phyloP scores from a whole-genome alignment of 2,329 filamentous ascomycete genomes.

The Plenodomus tracheiphilus region DNA sequence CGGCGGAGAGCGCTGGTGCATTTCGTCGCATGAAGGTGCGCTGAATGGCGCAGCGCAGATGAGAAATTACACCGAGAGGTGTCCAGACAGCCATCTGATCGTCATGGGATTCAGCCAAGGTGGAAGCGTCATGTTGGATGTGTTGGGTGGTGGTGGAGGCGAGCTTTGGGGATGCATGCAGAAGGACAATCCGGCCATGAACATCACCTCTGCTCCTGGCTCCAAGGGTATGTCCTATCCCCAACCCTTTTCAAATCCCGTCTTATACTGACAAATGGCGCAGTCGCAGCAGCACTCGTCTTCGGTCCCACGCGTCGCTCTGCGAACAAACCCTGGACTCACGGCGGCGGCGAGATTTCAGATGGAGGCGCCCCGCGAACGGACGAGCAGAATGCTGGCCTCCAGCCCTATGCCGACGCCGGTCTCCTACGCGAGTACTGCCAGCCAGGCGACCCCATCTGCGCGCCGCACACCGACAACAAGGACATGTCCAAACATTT shows the following conservation, averaged over 20 bases:
- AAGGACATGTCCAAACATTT: slow-evolving; percentile 61
- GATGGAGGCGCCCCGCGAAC: slow-evolving; percentile 26
- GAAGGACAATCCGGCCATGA: slow-evolving; percentile 24
- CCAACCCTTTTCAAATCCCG: too few relatives aligned
- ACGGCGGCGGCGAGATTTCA: slow-evolving; percentile 25
- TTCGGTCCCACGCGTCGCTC: slow-evolving; percentile 31
- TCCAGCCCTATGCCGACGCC: slow-evolving; percentile 38
- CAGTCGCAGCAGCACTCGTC: slow-evolving; percentile 28
- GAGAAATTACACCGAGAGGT: slow-evolving; percentile 31
- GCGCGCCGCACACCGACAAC: slow-evolving; percentile 53
- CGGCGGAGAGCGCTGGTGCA: slow-evolving; percentile 29
- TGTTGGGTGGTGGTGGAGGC: slow-evolving; percentile 31
- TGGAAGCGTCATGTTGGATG: slow-evolving; percentile 28
- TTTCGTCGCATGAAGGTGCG: slow-evolving; percentile 30
- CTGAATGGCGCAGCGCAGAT: slow-evolving; percentile 30
- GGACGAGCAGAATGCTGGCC: slow-evolving; percentile 21
- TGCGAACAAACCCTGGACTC: slow-evolving; percentile 27
- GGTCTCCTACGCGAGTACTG: slow-evolving; percentile 65
- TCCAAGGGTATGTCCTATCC: slow-evolving; percentile 21
- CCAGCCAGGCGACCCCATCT: slow-evolving; percentile 64
- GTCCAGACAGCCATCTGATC: slow-evolving; percentile 32
- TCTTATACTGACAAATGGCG: slow-evolving; percentile 7
- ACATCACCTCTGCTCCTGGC: slow-evolving; percentile 22
- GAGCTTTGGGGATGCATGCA: slow-evolving; percentile 29
- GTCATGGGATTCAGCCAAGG: slow-evolving; percentile 35